Base-by-base conservation (phyloP, 768 basidiomycete species). In the Boletus patriciae region DNA sequence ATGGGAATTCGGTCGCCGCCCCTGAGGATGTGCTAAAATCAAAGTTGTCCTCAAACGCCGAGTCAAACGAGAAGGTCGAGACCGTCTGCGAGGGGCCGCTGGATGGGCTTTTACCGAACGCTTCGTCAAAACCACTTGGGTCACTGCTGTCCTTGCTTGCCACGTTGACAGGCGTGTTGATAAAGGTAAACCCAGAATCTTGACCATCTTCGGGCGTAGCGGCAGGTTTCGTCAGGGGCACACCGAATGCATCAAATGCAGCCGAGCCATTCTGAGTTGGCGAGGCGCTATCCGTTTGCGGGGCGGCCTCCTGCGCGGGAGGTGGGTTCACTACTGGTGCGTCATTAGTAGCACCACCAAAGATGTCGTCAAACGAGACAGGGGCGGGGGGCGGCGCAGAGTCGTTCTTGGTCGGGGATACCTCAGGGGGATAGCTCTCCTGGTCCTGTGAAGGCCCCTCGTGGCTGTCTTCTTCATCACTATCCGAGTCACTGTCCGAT, bases 41-140 rank as follows among this genome's bases (percentile, higher is more conserved):
- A 65, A 91, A 90, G 57, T 82, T 78, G 60, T 84, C 82, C 23
- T 84, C 84, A 59, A 86, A 85, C 18, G 74, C 82, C 44, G 82
- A 76, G 52, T 87, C 88, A 53, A 92, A 91, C 4, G 84, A 78
- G 62, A 90, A 83, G 23, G 72, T 66, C 8, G 74, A 70, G 7
- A 45, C 49, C 1, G 66, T 59, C 37, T 71, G 62, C 7, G 76
- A 59, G 12, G 81, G 64, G 10, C 71, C 65, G 37, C 70, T 74
- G 33, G 69, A 67, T 0, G 83, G 71, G 21, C 83, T 73, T 58
- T 80, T 83, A 18, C 84, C 81, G 66, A 92, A 77, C 1, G 87
- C 85, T 66, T 90, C 88, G 64, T 92, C 90, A 62, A 92, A 90
- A 49, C 83, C 89, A 60, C 77, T 84, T 2, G 86, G 59, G 19